Evolutionary conservation across 495 filamentous ascomycete species (phyloP).

Genomic region (Hypoxylon fuscum): DNA sequence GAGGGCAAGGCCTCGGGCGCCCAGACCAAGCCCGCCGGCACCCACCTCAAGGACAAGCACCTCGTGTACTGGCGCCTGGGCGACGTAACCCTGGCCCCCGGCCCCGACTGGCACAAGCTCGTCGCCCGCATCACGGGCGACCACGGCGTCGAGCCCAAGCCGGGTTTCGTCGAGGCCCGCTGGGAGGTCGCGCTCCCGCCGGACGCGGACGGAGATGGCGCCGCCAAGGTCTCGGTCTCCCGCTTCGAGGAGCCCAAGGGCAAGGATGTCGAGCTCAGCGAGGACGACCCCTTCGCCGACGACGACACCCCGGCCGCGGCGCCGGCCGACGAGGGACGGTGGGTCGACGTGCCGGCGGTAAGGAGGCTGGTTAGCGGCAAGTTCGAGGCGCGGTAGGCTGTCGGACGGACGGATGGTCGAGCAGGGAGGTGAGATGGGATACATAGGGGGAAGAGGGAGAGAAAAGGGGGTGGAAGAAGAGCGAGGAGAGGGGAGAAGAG

Average conservation of each 20-base stretch:
- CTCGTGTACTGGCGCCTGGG: conserved; percentile 89
- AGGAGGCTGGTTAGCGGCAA: conserved; percentile 83
- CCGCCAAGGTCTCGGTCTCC: conserved; percentile 71
- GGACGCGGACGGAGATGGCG: conserved; percentile 44
- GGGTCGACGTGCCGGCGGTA: conserved; percentile 76
- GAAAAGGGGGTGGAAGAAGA: background rate
- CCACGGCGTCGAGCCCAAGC: conserved; percentile 76
- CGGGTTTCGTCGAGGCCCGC: conserved; percentile 79
- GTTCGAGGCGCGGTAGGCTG: conserved; percentile 65
- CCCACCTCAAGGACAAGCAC: conserved; percentile 87
- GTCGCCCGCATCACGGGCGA: conserved; percentile 79
- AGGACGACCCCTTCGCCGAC: conserved; percentile 53
- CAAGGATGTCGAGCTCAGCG: conserved; percentile 43
- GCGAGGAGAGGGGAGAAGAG: background rate
- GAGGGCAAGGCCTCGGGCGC: conserved; percentile 73
- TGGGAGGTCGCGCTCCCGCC: conserved; percentile 71
- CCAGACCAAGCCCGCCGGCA: conserved; percentile 78
- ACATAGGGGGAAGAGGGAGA: background rate
- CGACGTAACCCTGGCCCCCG: conserved; percentile 72
- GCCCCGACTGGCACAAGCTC: conserved; percentile 68
- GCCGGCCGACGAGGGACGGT: conserved; percentile 56
- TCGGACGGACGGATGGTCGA: background rate
- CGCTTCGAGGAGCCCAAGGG: conserved; percentile 56
- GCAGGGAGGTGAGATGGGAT: no score
- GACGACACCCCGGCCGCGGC: conserved; percentile 50